Evolutionary conservation across 805 yeast genomes (phyloP).

Genomic region (Monosporozyma yasuniensis): DNA sequence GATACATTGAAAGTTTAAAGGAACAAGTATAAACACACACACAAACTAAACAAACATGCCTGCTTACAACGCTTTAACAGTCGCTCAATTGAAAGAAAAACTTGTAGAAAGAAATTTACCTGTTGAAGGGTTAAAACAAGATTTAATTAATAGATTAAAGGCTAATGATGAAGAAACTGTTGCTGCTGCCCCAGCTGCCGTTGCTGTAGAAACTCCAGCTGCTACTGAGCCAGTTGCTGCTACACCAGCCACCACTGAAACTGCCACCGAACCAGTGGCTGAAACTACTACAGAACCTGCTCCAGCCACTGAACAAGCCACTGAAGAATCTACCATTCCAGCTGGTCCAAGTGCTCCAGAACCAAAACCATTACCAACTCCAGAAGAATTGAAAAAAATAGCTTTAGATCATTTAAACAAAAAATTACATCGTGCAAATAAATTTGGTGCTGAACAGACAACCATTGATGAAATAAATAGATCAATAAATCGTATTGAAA

Average conservation of each 20-base stretch:
- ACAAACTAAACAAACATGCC: conserved; percentile 31
- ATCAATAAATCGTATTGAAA: conserved; percentile 42
- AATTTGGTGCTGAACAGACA: conserved; percentile 61
- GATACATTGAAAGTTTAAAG: neutral
- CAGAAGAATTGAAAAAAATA: conserved; percentile 61
- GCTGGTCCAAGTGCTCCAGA: conserved; percentile 9
- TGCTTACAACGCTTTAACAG: conserved; percentile 58
- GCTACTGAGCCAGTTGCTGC: neutral
- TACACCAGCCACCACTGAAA: neutral
- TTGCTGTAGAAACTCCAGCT: neutral
- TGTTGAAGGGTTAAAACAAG: conserved; percentile 72
- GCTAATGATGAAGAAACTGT: conserved; percentile 6
- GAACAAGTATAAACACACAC: neutral
- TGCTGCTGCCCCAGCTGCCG: neutral
- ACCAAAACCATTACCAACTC: conserved; percentile 34
- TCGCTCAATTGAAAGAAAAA: conserved; percentile 73
- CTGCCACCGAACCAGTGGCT: neutral
- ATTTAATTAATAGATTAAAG: conserved; percentile 50
- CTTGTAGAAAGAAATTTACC: conserved; percentile 61
- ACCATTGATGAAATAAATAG: conserved; percentile 58
- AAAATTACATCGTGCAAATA: conserved; percentile 63
- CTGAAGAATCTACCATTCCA: neutral
- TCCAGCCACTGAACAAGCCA: conserved; percentile 3
- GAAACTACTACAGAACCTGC: conserved; percentile 6
- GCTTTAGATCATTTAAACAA: conserved; percentile 60